Base-by-base conservation (phyloP, 768 basidiomycete genomes). In the Mycena kentingensis region DNA sequence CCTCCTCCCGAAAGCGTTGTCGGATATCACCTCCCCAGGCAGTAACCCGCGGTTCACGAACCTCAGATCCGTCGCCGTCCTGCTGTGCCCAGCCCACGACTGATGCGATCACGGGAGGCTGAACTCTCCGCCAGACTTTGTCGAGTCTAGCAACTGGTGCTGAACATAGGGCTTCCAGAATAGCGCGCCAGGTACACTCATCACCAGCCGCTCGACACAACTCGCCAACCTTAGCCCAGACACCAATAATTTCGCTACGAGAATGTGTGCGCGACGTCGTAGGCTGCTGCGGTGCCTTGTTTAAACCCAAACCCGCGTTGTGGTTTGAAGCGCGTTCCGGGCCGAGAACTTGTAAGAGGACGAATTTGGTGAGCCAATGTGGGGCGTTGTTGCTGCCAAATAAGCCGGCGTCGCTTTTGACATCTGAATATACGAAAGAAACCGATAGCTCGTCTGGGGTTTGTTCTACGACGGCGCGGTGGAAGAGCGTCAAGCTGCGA, bases 81-180 rank as follows among this genome's bases (percentile, higher is more conserved):
- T 73, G 68, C 60, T 82, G 77, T 0, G 85, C 79, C 90, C 90
- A 91, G 3, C 77, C 73, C 56, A 90, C 87, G 25, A 90, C 77
- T 3, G 75, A 77, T 7, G 77, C 73, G 39, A 84, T 60, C 16
- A 81, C 81, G 19, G 76, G 72, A 0, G 79, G 65, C 52, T 90
- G 86, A 0, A 88, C 87, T 18, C 90, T 75, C 60, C 81, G 83
- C 91, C 91, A 93, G 5, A 77, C 87, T 66, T 90, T 90, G 44
- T 85, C 87, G 43, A 93, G 67, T 31, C 91, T 73, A 8, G 89
- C 87, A 19, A 93, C 76, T 16, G 91, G 86, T 24, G 84, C 73
- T 15, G 86, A 84, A 55, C 86, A 88, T 15, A 93, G 65, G 6
- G 86, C 91, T 12, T 77, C 74, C n/a, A 67, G 68, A 46, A 93